These are phyloP conservation scores for Colletotrichum liaoningense DNA, from an alignment of 2,329 filamentous ascomycete genomes.

Conservation along the genomic window DNA sequence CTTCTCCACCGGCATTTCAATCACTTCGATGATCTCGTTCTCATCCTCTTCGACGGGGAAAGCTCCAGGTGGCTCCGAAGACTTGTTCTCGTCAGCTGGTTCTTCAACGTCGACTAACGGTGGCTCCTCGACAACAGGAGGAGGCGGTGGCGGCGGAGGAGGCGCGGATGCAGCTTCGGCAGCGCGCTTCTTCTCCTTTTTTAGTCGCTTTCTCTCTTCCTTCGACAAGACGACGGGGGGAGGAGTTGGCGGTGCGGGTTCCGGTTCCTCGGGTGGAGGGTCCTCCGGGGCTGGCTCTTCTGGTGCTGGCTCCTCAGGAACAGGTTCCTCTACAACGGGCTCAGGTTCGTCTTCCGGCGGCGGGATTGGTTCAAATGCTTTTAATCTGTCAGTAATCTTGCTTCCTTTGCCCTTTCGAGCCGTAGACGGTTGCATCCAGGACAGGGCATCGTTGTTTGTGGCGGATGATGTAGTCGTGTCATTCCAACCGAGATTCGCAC, in stretches of 20 bases:
- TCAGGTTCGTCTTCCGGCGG: conserved; percentile 45
- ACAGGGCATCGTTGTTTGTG: conserved; percentile 46
- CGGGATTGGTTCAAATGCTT: conserved; percentile 61
- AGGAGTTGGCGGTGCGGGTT: conserved; percentile 54
- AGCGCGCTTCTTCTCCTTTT: conserved; percentile 52
- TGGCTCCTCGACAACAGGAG: conserved; percentile 37
- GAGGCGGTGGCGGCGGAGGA: conserved; percentile 31
- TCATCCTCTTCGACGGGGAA: conserved; percentile 67
- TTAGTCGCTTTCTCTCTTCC: conserved; percentile 55
- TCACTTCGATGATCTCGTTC: conserved; percentile 61
- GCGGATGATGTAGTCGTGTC: conserved; percentile 52
- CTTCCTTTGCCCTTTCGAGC: conserved; percentile 61
- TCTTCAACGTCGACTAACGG: conserved; percentile 37
- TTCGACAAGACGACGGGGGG: conserved; percentile 29
- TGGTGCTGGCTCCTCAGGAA: conserved; percentile 14
- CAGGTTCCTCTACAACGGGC: conserved; percentile 35
- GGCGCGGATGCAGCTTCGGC: conserved; percentile 42
- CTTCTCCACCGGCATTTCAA: conserved; percentile 60
- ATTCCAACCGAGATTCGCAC: conserved; percentile 50
- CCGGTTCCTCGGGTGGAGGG: conserved; percentile 48
- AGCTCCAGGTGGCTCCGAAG: conserved; percentile 64
- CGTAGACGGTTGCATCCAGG: conserved; percentile 52
- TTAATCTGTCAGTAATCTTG: conserved; percentile 68
- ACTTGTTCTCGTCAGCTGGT: conserved; percentile 42
- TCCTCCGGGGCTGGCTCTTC: conserved; percentile 41